These are phyloP conservation scores for Sphagnum tenellum DNA, from an alignment of 225 moss, liverwort and hornwort species.

Conservation along the genomic window DNA sequence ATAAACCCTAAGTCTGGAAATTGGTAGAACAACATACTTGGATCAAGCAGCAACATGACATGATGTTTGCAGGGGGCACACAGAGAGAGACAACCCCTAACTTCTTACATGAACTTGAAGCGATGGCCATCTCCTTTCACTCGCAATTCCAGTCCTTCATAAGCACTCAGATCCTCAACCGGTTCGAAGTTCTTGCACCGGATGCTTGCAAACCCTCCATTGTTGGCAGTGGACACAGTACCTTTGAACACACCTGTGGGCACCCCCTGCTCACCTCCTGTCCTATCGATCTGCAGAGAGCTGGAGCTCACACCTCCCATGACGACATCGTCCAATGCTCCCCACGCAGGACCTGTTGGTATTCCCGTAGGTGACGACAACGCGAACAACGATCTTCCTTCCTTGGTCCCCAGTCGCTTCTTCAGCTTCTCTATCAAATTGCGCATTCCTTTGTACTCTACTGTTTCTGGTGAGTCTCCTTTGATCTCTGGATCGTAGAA, in stretches of 20 bases:
- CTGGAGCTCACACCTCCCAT: conserved; percentile 95
- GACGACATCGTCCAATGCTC: conserved; percentile 87
- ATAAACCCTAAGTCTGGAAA: too few species aligned
- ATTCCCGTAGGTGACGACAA: conserved; percentile 33
- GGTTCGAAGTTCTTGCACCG: conserved; percentile 56
- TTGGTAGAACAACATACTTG: too few species aligned
- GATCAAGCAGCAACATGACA: too few species aligned
- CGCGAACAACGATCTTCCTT: conserved; percentile 42
- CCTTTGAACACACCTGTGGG: conserved; percentile 74
- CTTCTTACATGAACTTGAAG: conserved; percentile 62
- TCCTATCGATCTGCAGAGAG: conserved; percentile 56
- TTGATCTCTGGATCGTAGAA: conserved; percentile 95
- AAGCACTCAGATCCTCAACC: conserved; percentile 51
- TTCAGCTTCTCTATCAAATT: conserved; percentile 70
- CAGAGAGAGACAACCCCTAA: too few species aligned
- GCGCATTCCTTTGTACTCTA: conserved; percentile 63
- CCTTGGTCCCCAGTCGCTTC: conserved; percentile 36
- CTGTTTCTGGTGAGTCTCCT: conserved; percentile 78
- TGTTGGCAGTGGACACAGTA: conserved; percentile 68
- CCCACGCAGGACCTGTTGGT: conserved; percentile 83
- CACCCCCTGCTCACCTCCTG: conserved; percentile 55
- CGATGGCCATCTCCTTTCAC: conserved; percentile 80
- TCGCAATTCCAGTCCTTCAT: conserved; percentile 72
- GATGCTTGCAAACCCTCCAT: conserved; percentile 85
- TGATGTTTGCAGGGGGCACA: too few species aligned